Evolutionary conservation across 306 rosid genomes (phyloP), one percentile per base, ranked within the genome.

Genomic region (Crataegus laevigata): DNA sequence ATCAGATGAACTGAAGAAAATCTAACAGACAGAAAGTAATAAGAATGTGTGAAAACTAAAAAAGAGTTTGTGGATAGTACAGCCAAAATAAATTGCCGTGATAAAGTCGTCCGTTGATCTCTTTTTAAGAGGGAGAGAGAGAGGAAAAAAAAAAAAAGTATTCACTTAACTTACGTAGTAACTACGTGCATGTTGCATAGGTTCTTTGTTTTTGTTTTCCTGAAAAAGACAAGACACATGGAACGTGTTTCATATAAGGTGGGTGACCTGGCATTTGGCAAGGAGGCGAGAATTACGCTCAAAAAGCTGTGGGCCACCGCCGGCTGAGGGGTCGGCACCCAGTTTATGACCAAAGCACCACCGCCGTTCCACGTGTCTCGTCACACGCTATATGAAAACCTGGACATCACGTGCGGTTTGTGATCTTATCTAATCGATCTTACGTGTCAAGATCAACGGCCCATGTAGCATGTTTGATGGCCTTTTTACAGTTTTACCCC

Each of bases 251-350:
- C 76, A 25, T 40, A 45, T 8, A 21, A 57, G 9, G 6, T 9
- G 24, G 42, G 47, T n/a, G 14, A 43, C 58, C 52, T 42, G 81
- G 67, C 72, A 63, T 45, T 45, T 8, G 83, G 59, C 50, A 13
- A 66, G 43, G 38, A 22, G 29, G 69, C 88, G 77, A 59, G 29
- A 28, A 73, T 81, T 79, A 73, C 86, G 85, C 71, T 65, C 40
- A 71, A 18, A 13, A 25, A 72, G 77, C 74, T 40, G 63, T 26
- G 67, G 25, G 75, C 72, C 64, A 66, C 55, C 5, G 78, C 79
- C 80, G 80, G 81, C 83, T n/a, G 57, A 11, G 71, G 51, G 68
- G 69, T 72, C 69, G 75, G 81, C 79, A 76, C 73, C 74, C 78
- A 54, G 74, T 71, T n/a, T 50, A 62, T 34, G 13, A 69, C 36